phyloP scores from a whole-genome alignment of 2,329 filamentous ascomycete species.

The Macrophomina tecta region DNA sequence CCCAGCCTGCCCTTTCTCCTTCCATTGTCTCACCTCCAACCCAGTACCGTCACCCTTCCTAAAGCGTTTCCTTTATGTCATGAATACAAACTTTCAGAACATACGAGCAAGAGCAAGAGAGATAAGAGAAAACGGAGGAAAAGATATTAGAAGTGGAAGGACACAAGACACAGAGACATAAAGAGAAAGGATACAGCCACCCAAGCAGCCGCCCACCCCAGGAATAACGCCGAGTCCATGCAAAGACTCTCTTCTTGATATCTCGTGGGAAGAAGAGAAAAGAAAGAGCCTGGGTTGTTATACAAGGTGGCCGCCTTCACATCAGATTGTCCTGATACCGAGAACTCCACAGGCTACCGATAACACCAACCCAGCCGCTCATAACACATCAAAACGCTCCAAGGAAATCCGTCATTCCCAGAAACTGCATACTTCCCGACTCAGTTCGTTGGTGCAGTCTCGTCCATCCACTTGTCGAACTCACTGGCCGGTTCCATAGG shows the following conservation, averaged over 20 bases:
- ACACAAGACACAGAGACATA: background rate
- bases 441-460: constrained; percentile 28
- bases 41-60: constrained; percentile 22
- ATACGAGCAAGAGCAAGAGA: background rate
- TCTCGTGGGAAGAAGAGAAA: background rate
- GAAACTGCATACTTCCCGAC: background rate
- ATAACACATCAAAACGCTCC: background rate
- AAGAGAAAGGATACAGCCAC: constrained; percentile 6
- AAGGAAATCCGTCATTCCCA: background rate
- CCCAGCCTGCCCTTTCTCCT: constrained; percentile 3
- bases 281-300: constrained; percentile 4
- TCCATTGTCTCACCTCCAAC: background rate
- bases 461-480: constrained; percentile 55
- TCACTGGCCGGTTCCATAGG: constrained; percentile 51
- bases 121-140: background rate
- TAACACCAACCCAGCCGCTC: background rate
- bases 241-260: constrained; percentile 3
- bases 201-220: background rate
- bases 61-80: constrained; percentile 17
- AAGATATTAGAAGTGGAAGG: constrained; percentile 1
- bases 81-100: constrained; percentile 1
- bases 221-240: constrained; percentile 22
- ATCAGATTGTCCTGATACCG: background rate
- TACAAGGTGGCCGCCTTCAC: constrained; percentile 3
- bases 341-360: background rate